Base-by-base conservation (phyloP, 208 protist species). In the Leishmania lainsoni region DNA sequence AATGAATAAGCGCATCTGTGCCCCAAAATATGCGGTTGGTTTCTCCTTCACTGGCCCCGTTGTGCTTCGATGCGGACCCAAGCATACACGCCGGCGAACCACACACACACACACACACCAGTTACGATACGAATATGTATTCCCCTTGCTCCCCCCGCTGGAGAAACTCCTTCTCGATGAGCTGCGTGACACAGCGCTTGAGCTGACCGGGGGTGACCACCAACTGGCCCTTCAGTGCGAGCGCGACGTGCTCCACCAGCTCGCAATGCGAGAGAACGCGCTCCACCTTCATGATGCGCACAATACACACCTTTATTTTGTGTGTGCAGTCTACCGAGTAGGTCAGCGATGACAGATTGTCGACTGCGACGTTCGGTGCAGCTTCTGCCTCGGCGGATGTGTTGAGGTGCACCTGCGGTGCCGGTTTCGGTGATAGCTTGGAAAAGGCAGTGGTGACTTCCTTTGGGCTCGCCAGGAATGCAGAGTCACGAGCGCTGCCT, bases 151-250 rank as follows among this genome's bases (percentile, higher is more conserved):
- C 83, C 54, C 83, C 83, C n/a, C 90, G 86, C 10, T 80, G 75
- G 51, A 96, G 63, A 58, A 94, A 93, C 51, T 94, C 91, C 49
- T 83, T 81, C n/a, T 92, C 93, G 20, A 95, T 89, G 20, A 95
- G 80, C 39, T 85, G 52, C 2, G 80, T 56, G 4, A 94, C 22
- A 56, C 88, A 87, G 42, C 77, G 45, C 76, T 97, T 95, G 17
- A 95, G 88, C 61, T 93, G 83, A 0, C 84, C 48, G 0, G 56
- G 59, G 1, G 87, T 92, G 26, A 94, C 81, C 26, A 81, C 52
- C n/a, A 83, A 81, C 51, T 80, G 68, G 20, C 73, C 77, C 32
- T 75, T 29, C 49, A 96, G 66, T 32, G 72, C 52, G 14, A 81
- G 78, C 12, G 61, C 51, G 9, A 90, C 88, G 35, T 49, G 69